Conservation (phyloP, 2,329 filamentous ascomycete genomes). For the Plectosphaerella plurivora region DNA sequence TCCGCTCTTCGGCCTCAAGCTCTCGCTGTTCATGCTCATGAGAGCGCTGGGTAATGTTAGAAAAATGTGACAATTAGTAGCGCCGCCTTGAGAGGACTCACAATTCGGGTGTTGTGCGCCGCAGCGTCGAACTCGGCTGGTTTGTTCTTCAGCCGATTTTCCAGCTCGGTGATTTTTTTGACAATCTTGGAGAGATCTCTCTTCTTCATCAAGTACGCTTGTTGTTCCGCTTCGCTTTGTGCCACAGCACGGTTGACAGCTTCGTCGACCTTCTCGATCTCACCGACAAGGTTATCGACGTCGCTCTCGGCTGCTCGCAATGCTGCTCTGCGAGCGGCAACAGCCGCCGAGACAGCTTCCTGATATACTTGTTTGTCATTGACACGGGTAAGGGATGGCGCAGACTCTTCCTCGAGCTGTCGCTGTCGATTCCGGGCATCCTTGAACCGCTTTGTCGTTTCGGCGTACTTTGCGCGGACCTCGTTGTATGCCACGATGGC, state of each 20-base stretch:
- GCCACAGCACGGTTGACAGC: conserved; percentile 24
- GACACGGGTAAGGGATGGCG: conserved; percentile 66
- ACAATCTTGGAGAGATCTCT: conserved; percentile 45
- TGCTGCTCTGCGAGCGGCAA: conserved; percentile 48
- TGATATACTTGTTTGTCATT: conserved; percentile 67
- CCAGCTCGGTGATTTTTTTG: conserved; percentile 56
- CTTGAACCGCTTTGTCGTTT: conserved; percentile 52
- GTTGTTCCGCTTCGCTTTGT: conserved; percentile 46
- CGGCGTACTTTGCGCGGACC: conserved; percentile 39
- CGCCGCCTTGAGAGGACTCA: conserved; percentile 32
- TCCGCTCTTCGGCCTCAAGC: conserved; percentile 36
- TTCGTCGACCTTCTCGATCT: conserved; percentile 27
- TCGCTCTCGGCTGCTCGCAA: conserved; percentile 50
- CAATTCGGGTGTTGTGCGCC: conserved; percentile 69
- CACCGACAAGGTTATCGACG: conserved; percentile 38
- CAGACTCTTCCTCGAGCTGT: conserved; percentile 52
- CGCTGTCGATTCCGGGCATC: conserved; percentile 52
- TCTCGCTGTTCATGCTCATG: conserved; percentile 54
- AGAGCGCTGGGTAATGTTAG: conserved; percentile 44
- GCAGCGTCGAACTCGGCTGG: conserved; percentile 64
- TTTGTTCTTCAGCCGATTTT: conserved; percentile 56
- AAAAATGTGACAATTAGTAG: neutral
- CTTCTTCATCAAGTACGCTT: conserved; percentile 44
- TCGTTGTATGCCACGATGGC: conserved; percentile 62
- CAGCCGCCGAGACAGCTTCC: conserved; percentile 48